Base-by-base conservation (phyloP, 257 asterid species). In the Penstemon barbatus region DNA sequence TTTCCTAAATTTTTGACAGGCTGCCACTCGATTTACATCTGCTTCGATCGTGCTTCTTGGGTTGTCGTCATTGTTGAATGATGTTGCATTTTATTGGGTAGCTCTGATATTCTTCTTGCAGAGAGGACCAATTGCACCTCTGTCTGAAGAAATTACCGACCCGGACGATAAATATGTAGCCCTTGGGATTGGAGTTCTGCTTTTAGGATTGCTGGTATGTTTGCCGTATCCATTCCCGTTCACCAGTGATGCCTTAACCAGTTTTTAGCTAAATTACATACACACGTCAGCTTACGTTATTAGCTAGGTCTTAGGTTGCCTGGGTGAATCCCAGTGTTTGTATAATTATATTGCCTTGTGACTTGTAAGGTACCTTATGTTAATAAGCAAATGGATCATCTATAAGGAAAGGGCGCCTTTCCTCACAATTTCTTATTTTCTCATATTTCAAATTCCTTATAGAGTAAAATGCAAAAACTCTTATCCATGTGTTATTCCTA, bases 11-110 rank as follows among this genome's bases (percentile, higher is more conserved):
- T 18, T 68, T 68, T 70, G 63, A 72, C 93, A 92, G 98, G 85
- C 82, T 59, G 75, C 94, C 5, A 77, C 88, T 74, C 90, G 98
- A 45, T 53, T 93, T 19, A 85, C 91, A 40, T 80, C 82, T 4
- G 86, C 81, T 6, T 85, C 96, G 44, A 87, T 93, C 44, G 90
- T 61, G 57, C 94, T 93, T 62, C 96, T 93, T 68, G 99, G 96
- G 50, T 76, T 87, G 79, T 70, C 85, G 6, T 82, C 99, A 4
- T 84, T 93, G 74, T 81, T 91, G 50, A 93, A 63, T 42, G 96
- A 93, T 37, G 96, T 93, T 53, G 93, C 97, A 5, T 94, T 94
- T 74, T 94, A 90, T 57, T 94, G 99, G 99, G 95, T 82, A 11
- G 96, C 81, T 15, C 75, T 94, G 70, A 83, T 94, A 90, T 94